Evolutionary conservation across 306 rosid species (phyloP), one percentile per base, ranked within the genome.

Genomic region (Urtica urens): DNA sequence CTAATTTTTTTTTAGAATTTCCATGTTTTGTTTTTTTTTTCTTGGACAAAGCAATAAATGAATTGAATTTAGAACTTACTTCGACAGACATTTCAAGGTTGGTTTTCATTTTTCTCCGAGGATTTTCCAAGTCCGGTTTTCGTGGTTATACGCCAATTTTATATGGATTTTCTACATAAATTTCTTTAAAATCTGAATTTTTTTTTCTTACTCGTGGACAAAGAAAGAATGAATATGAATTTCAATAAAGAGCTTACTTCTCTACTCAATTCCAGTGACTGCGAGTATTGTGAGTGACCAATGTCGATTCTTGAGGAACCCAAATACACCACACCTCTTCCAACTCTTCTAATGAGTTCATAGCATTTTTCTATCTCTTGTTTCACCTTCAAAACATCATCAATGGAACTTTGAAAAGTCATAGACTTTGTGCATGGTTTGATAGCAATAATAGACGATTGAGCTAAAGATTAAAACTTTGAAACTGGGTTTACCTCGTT

Each of bases 251-350:
- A 22, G 55, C 76, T 79, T 73, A 81, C 97, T 78, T 84, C 84
- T 64, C 66, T 72, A 42, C 87, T 73, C 65, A 90, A 67, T 53
- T 53, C 82, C 19, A 68, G 79, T 23, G 86, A 63, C 64, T 81
- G 87, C 24, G 46, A 13, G 45, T 81, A 84, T 61, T 84, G 95
- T 51, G 90, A 51, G 67, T 84, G 95, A 64, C 59, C 59, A 0
- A 87, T 73, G 29, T 75, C 87, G 72, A 77, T 77, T 72, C 97
- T 81, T 59, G 97, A 68, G 46, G 97, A 90, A 49, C 97, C 97
- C 50, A 90, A 70, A 66, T 84, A 90, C 26, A 90, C 68, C 14
- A 52, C 80, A 68, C 97, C 97, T 52, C 86, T 90, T 38, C 97
- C 97, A 40, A 72, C 74, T 62, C 76, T 74, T 60, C 65, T 64